A percentile compares a stretch with the other conserved stretches of the same genome.
Evolutionary conservation across 306 rosid species (phyloP).

Genomic region (Oxytropis ochrocephala): DNA sequence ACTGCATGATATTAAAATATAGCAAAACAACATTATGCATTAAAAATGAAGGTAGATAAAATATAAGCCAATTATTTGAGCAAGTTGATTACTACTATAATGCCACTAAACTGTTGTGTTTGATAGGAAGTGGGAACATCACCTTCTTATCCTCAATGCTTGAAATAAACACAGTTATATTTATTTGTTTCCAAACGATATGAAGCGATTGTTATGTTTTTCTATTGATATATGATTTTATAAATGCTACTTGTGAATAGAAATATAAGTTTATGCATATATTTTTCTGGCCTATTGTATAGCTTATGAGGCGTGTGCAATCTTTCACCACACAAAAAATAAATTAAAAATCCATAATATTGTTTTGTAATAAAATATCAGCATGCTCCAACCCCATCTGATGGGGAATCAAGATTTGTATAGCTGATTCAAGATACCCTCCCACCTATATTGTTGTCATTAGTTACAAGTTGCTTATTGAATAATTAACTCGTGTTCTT

Average conservation of each 20-base stretch:
- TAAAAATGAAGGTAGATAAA: background rate
- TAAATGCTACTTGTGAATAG: conserved; percentile 23
- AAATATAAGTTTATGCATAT: background rate
- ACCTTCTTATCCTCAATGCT: background rate
- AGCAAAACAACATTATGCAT: background rate
- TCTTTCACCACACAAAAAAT: background rate
- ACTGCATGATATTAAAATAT: background rate
- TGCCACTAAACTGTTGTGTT: background rate
- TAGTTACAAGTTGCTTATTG: background rate
- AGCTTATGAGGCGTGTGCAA: conserved; percentile 13
- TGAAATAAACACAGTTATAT: background rate
- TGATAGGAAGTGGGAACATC: background rate
- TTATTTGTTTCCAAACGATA: background rate
- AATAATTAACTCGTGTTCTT: background rate
- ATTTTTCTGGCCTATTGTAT: background rate
- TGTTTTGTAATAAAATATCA: background rate
- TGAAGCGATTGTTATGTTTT: background rate
- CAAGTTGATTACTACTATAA: background rate
- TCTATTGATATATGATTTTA: conserved; percentile 16
- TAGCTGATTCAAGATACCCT: background rate
- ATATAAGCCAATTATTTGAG: conserved; percentile 13
- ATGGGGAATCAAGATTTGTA: background rate
- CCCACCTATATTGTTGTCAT: background rate
- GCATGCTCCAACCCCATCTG: background rate
- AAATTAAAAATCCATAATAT: background rate